A percentile compares a stretch with the other conserved stretches of the same genome.
Conservation (phyloP, 768 basidiomycete species). For the Rhodotorula diobovata region DNA sequence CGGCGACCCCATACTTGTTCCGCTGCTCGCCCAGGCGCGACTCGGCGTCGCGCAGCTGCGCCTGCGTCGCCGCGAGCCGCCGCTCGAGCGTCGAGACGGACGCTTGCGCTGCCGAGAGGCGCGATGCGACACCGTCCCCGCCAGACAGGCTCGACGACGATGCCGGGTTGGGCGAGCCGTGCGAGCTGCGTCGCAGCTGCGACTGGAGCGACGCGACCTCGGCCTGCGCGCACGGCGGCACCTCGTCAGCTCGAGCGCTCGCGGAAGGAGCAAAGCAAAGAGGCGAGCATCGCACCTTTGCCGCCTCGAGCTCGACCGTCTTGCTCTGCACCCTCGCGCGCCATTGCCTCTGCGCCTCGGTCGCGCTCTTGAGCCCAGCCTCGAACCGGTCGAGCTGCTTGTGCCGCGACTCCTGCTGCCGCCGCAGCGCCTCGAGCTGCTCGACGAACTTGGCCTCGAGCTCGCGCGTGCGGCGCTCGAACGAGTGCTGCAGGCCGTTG, state of each 20-base stretch:
- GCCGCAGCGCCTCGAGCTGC: slow-evolving; percentile 68
- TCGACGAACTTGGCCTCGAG: slow-evolving; percentile 68
- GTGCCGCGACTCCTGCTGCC: slow-evolving; percentile 82
- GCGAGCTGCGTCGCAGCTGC: slow-evolving; percentile 62
- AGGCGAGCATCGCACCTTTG: slow-evolving; percentile 58
- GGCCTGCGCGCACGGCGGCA: slow-evolving; percentile 51
- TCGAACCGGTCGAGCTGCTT: slow-evolving; percentile 91
- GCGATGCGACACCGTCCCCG: slow-evolving; percentile 43
- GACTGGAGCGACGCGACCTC: slow-evolving; percentile 69
- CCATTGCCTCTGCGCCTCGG: slow-evolving; percentile 77
- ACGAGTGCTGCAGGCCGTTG: slow-evolving; percentile 75
- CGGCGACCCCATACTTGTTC: slow-evolving; percentile 65
- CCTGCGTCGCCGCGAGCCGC: slow-evolving; percentile 74
- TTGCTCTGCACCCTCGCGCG: slow-evolving; percentile 72
- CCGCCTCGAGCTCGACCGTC: slow-evolving; percentile 81
- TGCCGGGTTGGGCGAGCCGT: slow-evolving; percentile 8
- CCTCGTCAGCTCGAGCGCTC: neutral
- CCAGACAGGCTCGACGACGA: neutral
- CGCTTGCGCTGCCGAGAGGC: slow-evolving; percentile 64
- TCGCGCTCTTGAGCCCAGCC: slow-evolving; percentile 70
- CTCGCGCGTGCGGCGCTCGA: slow-evolving; percentile 78
- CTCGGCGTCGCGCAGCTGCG: slow-evolving; percentile 76
- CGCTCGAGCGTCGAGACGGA: slow-evolving; percentile 81
- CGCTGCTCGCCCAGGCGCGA: slow-evolving; percentile 73
- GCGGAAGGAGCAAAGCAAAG: neutral